Evolutionary conservation across 164 flowering plant genomes (phyloP), one percentile per base, ranked within the genome.

Genomic region (Warburgia ugandensis): DNA sequence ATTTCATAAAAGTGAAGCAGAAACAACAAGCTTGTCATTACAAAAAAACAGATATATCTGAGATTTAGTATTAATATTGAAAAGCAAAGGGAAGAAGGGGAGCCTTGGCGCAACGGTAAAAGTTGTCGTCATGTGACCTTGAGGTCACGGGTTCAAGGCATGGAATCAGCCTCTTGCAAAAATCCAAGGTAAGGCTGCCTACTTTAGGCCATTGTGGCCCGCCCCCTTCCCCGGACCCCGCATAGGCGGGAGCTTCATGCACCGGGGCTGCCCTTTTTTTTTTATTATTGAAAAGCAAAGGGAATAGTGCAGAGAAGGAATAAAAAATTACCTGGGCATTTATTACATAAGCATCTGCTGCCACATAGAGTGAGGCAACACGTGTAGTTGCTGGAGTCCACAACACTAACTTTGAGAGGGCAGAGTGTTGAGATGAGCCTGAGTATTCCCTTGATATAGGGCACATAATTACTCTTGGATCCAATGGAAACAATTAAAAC

Each of bases 301-400:
- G 38, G 14, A 33, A 3, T 16, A 38, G 30, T 27, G 28, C 13
- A 10, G 2, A 32, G 27, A 28, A 54, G 22, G 20, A 41, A 29
- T 19, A 3, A 3, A 33, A 43, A n/a, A n/a, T 3, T 49, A 85
- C 95, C 95, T 85, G 95, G 44, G 95, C 68, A 50, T 85, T 83
- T 56, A 78, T 89, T 21, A 79, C 73, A 53, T 94, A 94, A 56
- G 74, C 89, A 76, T 94, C 99, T 20, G 99, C 97, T 27, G 97
- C 99, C 48, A 97, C 75, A 70, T 94, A 88, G 29, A 94, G 87
- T 27, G 99, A 78, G 19, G 97, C 96, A 49, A 94, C 96, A 54
- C 74, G 86, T 25, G 97, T 88, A 7, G 94, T 88, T 55, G 94
- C 78, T 46, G 94, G 92, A 58, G 94, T 86, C 99, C 99, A 94